Evolutionary conservation across 2,329 filamentous ascomycete species (phyloP), one percentile per base, ranked within the genome.

Genomic region (Penicillium occitanis): DNA sequence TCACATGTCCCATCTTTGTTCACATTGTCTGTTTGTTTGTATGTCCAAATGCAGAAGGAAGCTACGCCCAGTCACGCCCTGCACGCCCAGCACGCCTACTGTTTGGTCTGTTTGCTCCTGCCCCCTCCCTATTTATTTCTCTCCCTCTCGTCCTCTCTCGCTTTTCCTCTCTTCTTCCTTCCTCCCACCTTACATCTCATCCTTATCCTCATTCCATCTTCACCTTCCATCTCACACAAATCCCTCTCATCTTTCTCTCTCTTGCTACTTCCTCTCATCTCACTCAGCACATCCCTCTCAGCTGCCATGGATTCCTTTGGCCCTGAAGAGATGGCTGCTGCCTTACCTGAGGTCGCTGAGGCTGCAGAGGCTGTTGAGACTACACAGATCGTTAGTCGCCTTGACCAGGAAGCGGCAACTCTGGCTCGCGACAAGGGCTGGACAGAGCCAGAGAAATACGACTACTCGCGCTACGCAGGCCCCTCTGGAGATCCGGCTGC

Each of bases 371-470:
- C 28, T n/a, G 3, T 13, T 30, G 48, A n/a, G 30, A 10, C 25
- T 5, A 53, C 50, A 30, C 28, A 19, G 30, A 63, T 48, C 1
- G 64, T 71, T 13, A 69, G 62, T 58, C 71, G 70, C 33, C 70
- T 73, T 44, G 73, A 73, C 42, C 66, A 67, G n/a, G 74, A 77
- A 50, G 72, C 74, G 7, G 69, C 71, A 13, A 70, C 66, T 30
- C 60, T 73, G n/a, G 77, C 78, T 53, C 75, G 76, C 33, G 73
- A 77, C 10, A 77, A 76, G 25, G 78, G 78, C 1, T 81, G 80
- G 80, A 70, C 67, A 8, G 71, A 74, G 7, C 78, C 75, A 2
- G 71, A 77, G 44, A 69, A 72, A 3, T 81, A 77, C 61, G 71
- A 80, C 46, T 82, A 82, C 65, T 65, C 71, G 1, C 69, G 71